Percentiles rank a stretch among this genome's conserved stretches.
Evolutionary conservation across 2,329 filamentous ascomycete genomes (phyloP).

Genomic region (Aspergillus terreus): DNA sequence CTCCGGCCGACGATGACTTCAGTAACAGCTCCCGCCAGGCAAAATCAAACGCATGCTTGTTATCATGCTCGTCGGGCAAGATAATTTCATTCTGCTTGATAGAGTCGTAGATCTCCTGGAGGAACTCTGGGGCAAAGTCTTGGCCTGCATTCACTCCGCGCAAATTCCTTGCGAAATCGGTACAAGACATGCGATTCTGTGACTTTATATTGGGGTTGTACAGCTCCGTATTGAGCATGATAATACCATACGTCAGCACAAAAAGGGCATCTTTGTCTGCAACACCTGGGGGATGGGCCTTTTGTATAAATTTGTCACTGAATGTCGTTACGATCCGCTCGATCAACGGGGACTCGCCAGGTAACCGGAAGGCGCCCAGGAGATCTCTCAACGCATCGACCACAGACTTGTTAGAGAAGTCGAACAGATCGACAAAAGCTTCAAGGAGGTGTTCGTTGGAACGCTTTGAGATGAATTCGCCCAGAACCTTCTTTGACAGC

Average conservation of each 20-base stretch:
- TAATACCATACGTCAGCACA: conserved; percentile 90
- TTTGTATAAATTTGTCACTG: conserved; percentile 75
- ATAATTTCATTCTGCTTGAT: conserved; percentile 96
- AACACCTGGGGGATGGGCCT: conserved; percentile 67
- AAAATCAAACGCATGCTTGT: conserved; percentile 93
- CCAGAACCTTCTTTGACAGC: conserved; percentile 84
- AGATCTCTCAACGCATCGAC: conserved; percentile 85
- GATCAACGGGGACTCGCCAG: conserved; percentile 88
- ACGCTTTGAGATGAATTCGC: conserved; percentile 89
- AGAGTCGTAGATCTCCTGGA: conserved; percentile 82
- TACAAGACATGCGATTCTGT: conserved; percentile 76
- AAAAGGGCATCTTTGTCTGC: conserved; percentile 84
- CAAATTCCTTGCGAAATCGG: conserved; percentile 84
- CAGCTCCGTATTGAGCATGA: conserved; percentile 95
- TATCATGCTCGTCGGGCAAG: conserved; percentile 93
- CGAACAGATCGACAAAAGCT: conserved; percentile 80
- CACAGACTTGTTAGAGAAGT: conserved; percentile 80
- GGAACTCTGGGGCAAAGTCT: conserved; percentile 78
- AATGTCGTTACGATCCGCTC: conserved; percentile 88
- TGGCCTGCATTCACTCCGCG: conserved; percentile 81
- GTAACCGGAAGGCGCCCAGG: conserved; percentile 88
- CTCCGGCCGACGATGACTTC: conserved; percentile 73
- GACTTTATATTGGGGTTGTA: conserved; percentile 83
- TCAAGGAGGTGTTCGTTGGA: conserved; percentile 80
- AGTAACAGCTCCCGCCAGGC: conserved; percentile 92